phyloP scores from a whole-genome alignment of 441 rosid genomes.

The Erodium moschatum region DNA sequence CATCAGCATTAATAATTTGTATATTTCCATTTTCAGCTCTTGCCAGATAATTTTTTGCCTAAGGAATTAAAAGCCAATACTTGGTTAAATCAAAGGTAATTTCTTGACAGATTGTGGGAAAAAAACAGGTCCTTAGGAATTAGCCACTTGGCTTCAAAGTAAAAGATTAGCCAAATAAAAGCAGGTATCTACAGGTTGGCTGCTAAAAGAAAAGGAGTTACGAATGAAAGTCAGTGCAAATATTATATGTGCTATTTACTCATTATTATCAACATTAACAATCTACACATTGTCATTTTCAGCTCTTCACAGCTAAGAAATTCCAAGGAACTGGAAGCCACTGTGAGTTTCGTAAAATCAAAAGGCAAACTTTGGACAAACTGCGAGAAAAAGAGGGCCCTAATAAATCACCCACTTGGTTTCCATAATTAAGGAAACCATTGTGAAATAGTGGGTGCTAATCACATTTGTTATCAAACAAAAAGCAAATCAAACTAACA shows the following conservation, averaged over 20 bases:
- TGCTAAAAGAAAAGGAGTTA: background rate
- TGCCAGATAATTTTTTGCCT: background rate
- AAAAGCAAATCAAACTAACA: background rate
- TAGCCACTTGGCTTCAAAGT: background rate
- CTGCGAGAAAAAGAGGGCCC: background rate
- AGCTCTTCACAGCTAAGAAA: background rate
- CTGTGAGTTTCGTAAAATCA: background rate
- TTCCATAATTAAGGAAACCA: background rate
- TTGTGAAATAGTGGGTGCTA: background rate
- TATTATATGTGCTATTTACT: background rate
- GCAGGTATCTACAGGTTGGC: no score
- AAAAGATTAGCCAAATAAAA: no score
- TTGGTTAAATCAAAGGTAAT: background rate
- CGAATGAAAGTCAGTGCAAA: background rate
- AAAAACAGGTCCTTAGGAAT: background rate
- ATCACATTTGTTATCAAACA: background rate
- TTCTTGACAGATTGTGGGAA: background rate
- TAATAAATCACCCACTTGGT: slow-evolving; percentile 3
- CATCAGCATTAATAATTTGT: background rate
- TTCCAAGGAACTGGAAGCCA: background rate
- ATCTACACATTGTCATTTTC: background rate
- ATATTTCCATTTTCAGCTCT: background rate
- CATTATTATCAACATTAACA: background rate
- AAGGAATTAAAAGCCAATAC: no score
- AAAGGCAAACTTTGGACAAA: background rate